These are phyloP conservation scores for Saccharomyces hybrid DNA, from an alignment of 1,139 yeast species.

Conservation along the genomic window DNA sequence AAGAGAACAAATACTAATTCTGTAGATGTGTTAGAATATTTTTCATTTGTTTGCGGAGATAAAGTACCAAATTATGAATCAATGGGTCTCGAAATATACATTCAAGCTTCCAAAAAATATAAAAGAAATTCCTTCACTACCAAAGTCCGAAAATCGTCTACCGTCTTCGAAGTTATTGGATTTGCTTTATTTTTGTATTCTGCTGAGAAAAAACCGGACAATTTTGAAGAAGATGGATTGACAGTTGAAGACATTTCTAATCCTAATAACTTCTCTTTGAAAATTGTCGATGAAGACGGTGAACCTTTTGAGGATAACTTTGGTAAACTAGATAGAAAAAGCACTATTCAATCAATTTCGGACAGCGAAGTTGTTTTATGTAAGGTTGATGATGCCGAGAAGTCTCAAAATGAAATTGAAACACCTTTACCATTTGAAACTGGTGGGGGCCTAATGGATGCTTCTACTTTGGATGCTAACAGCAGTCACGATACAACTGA, in stretches of 20 bases:
- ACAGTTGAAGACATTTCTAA: slow-evolving; percentile 27
- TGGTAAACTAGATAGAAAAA: slow-evolving; percentile 55
- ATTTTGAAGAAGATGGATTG: slow-evolving; percentile 17
- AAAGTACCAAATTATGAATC: slow-evolving; percentile 30
- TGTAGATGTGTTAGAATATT: slow-evolving; percentile 46
- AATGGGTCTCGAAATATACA: slow-evolving; percentile 31
- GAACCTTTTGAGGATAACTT: slow-evolving; percentile 67
- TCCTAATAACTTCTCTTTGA: slow-evolving; percentile 62
- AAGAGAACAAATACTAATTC: slow-evolving; percentile 32
- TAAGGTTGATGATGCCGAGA: slow-evolving; percentile 35
- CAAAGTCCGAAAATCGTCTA: slow-evolving; percentile 39
- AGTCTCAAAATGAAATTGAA: slow-evolving; percentile 33
- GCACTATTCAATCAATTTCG: slow-evolving; percentile 50
- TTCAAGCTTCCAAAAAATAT: slow-evolving; percentile 30
- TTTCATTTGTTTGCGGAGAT: slow-evolving; percentile 42
- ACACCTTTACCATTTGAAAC: slow-evolving; percentile 51
- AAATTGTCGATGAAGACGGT: slow-evolving; percentile 71
- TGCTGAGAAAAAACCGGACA: slow-evolving; percentile 18
- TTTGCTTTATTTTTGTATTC: slow-evolving; percentile 38
- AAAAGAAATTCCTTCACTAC: slow-evolving; percentile 29
- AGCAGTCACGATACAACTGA: slow-evolving; percentile 5
- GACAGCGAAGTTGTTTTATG: slow-evolving; percentile 62
- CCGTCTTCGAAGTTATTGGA: slow-evolving; percentile 60
- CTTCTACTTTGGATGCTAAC: slow-evolving; percentile 3
- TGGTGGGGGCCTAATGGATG: slow-evolving; percentile 12